These are phyloP conservation scores for Solanum chmielewskii DNA, from an alignment of 257 asterid species.

Conservation along the genomic window DNA sequence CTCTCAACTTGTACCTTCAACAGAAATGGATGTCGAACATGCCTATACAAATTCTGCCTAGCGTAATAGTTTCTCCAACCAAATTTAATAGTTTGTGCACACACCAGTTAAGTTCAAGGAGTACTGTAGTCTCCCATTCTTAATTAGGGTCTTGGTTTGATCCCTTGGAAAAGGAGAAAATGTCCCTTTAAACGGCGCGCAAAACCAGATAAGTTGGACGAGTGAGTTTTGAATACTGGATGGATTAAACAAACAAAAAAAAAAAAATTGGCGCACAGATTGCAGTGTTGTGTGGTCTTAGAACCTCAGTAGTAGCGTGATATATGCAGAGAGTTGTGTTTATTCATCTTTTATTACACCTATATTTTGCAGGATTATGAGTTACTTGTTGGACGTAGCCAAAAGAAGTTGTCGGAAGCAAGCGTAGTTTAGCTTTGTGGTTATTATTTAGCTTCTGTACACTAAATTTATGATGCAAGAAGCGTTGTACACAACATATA, in stretches of 20 bases:
- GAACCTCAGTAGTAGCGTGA: neutral
- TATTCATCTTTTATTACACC: neutral
- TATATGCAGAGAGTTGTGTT: neutral
- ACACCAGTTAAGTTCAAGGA: neutral
- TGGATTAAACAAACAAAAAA: neutral
- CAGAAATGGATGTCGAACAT: neutral
- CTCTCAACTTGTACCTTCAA: neutral
- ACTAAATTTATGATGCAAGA: neutral
- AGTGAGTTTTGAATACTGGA: neutral
- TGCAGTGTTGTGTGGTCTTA: neutral
- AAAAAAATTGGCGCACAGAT: neutral
- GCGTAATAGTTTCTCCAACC: neutral
- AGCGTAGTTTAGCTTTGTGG: slow-evolving; percentile 7
- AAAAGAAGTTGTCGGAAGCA: slow-evolving; percentile 33
- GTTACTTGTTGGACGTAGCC: slow-evolving; percentile 35
- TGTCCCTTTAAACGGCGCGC: neutral
- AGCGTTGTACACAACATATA: neutral
- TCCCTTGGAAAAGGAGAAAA: neutral
- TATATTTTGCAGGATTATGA: slow-evolving; percentile 45
- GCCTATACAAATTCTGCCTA: neutral
- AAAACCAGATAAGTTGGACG: neutral
- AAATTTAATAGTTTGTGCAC: neutral
- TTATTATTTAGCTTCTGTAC: neutral
- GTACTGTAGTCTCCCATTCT: neutral
- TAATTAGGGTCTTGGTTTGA: neutral